Percentiles rank a stretch among this genome's conserved stretches.
phyloP scores from a whole-genome alignment of 306 rosid genomes.

The Prunus armeniaca region DNA sequence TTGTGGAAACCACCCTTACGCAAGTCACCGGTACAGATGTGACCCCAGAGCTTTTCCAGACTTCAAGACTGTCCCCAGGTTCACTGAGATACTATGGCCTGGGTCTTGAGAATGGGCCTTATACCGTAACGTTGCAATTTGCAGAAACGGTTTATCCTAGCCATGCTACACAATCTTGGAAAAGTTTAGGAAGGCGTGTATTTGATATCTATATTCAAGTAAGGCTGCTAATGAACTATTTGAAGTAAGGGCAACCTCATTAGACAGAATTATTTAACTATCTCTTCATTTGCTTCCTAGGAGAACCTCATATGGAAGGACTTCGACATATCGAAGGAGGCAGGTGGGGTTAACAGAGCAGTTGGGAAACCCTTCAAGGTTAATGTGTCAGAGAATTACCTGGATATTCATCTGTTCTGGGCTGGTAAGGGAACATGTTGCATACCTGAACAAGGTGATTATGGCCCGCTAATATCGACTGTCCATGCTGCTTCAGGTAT shows the following conservation, averaged over 20 bases:
- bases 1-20: not conserved
- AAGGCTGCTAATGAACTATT: not conserved
- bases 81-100: conserved; percentile 47
- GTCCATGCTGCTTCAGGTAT: conserved; percentile 21
- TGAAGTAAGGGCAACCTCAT: not conserved
- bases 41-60: conserved; percentile 20
- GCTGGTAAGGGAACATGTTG: conserved; percentile 32
- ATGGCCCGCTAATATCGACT: conserved; percentile 13
- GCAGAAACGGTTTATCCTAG: conserved; percentile 40
- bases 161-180: conserved; percentile 13
- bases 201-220: conserved; percentile 64
- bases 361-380: not conserved
- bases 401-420: conserved; percentile 29
- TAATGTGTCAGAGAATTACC: conserved; percentile 15
- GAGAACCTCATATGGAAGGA: not conserved
- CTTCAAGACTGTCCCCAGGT: conserved; percentile 22
- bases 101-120: conserved; percentile 50
- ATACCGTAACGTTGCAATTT: conserved; percentile 49
- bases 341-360: conserved; percentile 19
- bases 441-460: conserved; percentile 15
- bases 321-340: conserved; percentile 23
- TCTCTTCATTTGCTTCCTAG: not conserved
- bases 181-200: conserved; percentile 51
- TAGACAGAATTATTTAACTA: not conserved
- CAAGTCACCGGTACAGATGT: conserved; percentile 12